Evolutionary conservation across 2,329 filamentous ascomycete genomes (phyloP).

Genomic region (Paecilomyces sp.): DNA sequence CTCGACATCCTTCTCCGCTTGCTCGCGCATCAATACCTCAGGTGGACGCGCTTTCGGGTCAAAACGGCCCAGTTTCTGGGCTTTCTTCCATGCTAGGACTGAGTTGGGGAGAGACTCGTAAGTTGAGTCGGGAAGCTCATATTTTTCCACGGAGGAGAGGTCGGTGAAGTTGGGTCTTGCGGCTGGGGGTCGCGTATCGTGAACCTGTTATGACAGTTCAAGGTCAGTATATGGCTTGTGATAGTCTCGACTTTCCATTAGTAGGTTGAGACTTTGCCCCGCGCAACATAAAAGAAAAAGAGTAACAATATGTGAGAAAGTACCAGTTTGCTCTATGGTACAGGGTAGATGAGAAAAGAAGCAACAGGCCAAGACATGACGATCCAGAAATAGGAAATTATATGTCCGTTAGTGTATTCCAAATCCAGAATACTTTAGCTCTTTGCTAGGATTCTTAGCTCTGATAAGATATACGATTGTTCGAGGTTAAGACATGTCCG

Average conservation of each 20-base stretch:
- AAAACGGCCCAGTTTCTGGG: slow-evolving; percentile 93
- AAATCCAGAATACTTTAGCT: neutral
- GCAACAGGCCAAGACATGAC: neutral
- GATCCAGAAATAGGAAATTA: neutral
- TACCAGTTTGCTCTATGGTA: neutral
- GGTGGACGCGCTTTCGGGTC: slow-evolving; percentile 73
- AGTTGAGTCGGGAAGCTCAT: slow-evolving; percentile 74
- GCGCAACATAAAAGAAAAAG: no score
- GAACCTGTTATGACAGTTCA: slow-evolving; percentile 49
- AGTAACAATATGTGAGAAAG: no score
- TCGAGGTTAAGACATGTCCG: neutral
- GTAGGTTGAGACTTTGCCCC: no score
- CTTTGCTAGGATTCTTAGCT: no score
- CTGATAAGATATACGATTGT: neutral
- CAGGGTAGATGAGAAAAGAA: neutral
- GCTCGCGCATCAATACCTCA: slow-evolving; percentile 64
- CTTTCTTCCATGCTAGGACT: slow-evolving; percentile 90
- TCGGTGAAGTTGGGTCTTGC: slow-evolving; percentile 76
- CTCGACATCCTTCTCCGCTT: slow-evolving; percentile 48
- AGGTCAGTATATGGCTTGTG: neutral
- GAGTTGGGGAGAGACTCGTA: slow-evolving; percentile 84
- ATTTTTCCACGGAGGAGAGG: slow-evolving; percentile 76
- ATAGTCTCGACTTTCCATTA: neutral
- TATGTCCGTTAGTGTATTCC: neutral
- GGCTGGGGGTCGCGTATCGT: slow-evolving; percentile 68